A percentile compares a stretch with the other conserved stretches of the same genome.
These are phyloP conservation scores for Thymus mandschuricus DNA, from an alignment of 257 asterid species.

Conservation along the genomic window DNA sequence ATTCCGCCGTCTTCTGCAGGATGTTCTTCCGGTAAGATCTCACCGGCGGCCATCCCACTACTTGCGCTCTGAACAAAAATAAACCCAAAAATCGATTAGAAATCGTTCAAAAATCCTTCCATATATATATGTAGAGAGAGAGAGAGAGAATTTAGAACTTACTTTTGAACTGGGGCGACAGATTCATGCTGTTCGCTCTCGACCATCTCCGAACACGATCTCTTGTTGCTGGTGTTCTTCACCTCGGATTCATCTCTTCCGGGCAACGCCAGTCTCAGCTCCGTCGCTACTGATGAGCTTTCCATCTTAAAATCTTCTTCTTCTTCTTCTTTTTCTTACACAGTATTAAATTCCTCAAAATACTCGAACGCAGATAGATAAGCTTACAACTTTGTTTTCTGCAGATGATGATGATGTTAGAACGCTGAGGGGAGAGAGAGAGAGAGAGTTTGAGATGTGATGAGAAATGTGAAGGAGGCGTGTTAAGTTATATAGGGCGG, in stretches of 20 bases:
- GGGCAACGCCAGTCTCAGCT: conserved; percentile 73
- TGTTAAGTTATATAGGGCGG: conserved; percentile 37
- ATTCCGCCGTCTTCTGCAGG: conserved; percentile 44
- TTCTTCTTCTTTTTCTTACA: too few species aligned
- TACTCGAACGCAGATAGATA: neutral
- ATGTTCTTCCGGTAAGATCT: conserved; percentile 71
- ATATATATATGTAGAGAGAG: neutral
- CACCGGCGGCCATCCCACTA: conserved; percentile 98
- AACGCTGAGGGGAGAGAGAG: neutral
- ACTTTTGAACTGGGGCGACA: conserved; percentile 63
- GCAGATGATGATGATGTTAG: neutral
- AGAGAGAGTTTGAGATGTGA: neutral
- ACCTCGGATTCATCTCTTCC: conserved; percentile 58
- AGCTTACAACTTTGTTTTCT: neutral
- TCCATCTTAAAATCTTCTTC: conserved; percentile 21
- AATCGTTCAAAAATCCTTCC: neutral
- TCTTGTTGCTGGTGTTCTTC: conserved; percentile 48
- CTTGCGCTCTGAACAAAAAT: conserved; percentile 47
- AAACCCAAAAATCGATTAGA: neutral
- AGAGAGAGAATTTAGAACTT: conserved; percentile 28
- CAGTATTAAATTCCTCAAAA: neutral
- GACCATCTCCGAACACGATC: conserved; percentile 61
- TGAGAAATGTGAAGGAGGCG: conserved; percentile 30
- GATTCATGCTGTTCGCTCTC: conserved; percentile 23
- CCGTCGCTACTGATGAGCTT: conserved; percentile 46